Base-by-base conservation (phyloP, 306 rosid species). In the Vigna angularis region DNA sequence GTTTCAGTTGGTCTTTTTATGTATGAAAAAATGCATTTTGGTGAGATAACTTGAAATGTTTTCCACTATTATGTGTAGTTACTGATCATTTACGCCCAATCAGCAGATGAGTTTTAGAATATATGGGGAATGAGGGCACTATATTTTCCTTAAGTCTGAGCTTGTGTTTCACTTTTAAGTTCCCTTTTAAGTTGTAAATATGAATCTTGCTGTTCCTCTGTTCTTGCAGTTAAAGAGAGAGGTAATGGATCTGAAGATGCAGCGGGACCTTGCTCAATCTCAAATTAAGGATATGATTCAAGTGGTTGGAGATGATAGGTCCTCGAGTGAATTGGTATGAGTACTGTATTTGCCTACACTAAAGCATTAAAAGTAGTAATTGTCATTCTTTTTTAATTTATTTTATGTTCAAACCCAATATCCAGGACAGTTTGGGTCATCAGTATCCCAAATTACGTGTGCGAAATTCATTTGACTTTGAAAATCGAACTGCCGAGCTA, bases 201-300 rank as follows among this genome's bases (percentile, higher is more conserved):
- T 79, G 66, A 67, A 50, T 47, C 65, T 7, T 22, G 45, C 56
- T 15, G 56, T 11, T 49, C 75, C 66, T 50, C 56, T 51, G 58
- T 53, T 22, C 66, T 34, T 80, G 86, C 91, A 95, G 98, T 90
- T 95, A 61, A 91, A 81, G 86, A 87, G 85, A 79, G 91, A 92
- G 88, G 48, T 91, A 34, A 61, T 72, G 32, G 97, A 91, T 74
- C 86, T 91, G 68, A 75, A 83, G 36, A 42, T 83, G 87, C 93
- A 95, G 73, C 91, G 91, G 45, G 97, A 95, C 83, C 85, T 87
- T 82, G 93, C 98, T 81, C 93, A 88, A 40, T 89, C 89, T 81
- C 91, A 88, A 82, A 94, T 91, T 57, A 95, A 87, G 84, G 95
- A 91, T 83, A 83, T 95, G 82, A 79, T 92, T 51, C 89, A 72